Conservation (phyloP, 148 eudicot genomes). For the Spergularia bocconei region DNA sequence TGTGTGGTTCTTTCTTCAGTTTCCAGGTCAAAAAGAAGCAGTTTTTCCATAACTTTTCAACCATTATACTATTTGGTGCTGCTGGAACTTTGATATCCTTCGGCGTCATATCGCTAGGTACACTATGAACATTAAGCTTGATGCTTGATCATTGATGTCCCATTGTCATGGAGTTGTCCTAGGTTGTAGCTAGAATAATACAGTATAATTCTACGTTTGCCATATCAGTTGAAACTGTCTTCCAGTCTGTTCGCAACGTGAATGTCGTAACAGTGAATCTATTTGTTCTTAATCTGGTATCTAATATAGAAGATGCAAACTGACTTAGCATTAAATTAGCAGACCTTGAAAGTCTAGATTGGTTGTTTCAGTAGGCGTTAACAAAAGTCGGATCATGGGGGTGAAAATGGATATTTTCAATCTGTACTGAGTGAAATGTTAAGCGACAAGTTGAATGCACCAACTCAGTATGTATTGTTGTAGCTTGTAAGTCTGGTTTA, state of each 20-base stretch:
- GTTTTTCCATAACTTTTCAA: conserved; percentile 55
- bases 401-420: too few species aligned
- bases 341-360: not conserved
- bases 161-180: not conserved
- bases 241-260: not conserved
- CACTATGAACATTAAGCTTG: not conserved
- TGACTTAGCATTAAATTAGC: not conserved
- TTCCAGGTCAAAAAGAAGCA: conserved; percentile 74
- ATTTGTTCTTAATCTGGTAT: not conserved
- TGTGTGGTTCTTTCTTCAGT: conserved; percentile 29
- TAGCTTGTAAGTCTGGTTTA: not conserved
- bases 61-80: conserved; percentile 55
- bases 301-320: not conserved
- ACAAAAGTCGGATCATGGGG: not conserved
- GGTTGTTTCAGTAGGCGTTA: not conserved
- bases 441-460: not conserved
- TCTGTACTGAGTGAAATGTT: not conserved
- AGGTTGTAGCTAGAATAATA: not conserved
- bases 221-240: not conserved
- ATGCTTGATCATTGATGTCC: not conserved
- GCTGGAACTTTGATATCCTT: conserved; percentile 65
- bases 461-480: not conserved
- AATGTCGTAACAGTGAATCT: not conserved
- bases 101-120: conserved; percentile 47
- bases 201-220: not conserved